phyloP scores from a whole-genome alignment of 352 stramenopile species.

The Peronospora farinosa region DNA sequence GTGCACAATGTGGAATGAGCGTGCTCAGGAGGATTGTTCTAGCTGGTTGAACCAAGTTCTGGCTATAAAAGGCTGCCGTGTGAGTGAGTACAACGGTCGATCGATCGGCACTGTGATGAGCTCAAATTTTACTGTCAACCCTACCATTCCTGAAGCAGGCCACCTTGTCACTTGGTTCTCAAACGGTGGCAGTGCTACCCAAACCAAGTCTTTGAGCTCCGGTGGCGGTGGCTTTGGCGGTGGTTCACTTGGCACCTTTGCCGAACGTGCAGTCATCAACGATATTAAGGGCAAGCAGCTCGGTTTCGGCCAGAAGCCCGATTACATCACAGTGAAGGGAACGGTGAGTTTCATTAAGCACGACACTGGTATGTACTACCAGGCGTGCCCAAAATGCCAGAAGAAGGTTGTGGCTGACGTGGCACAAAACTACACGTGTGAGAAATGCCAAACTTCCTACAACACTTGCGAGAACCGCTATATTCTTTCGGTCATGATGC shows the following conservation, averaged over 20 bases:
- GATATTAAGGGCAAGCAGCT: conserved; percentile 94
- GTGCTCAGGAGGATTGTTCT: conserved; percentile 72
- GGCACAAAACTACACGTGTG: conserved; percentile 92
- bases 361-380: conserved; percentile 84
- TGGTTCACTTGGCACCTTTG: conserved; percentile 72
- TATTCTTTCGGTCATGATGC: conserved; percentile 91
- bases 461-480: conserved; percentile 91
- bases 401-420: conserved; percentile 91
- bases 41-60: conserved; percentile 89
- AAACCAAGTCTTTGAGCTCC: conserved; percentile 73
- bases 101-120: conserved; percentile 82
- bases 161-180: conserved; percentile 85
- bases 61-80: conserved; percentile 89
- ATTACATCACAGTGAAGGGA: conserved; percentile 95
- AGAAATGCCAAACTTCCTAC: conserved; percentile 95
- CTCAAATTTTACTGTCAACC: conserved; percentile 81
- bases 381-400: conserved; percentile 85
- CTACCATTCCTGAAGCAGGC: conserved; percentile 78
- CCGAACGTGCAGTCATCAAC: conserved; percentile 83
- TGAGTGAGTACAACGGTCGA: conserved; percentile 76
- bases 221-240: conserved; percentile 70
- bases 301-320: conserved; percentile 92
- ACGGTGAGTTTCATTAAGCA: conserved; percentile 97
- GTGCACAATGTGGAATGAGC: conserved; percentile 95
- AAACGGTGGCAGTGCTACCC: conserved; percentile 53